Evolutionary conservation across 805 yeast species (phyloP).

Genomic region (Metschnikowia lachancei): DNA sequence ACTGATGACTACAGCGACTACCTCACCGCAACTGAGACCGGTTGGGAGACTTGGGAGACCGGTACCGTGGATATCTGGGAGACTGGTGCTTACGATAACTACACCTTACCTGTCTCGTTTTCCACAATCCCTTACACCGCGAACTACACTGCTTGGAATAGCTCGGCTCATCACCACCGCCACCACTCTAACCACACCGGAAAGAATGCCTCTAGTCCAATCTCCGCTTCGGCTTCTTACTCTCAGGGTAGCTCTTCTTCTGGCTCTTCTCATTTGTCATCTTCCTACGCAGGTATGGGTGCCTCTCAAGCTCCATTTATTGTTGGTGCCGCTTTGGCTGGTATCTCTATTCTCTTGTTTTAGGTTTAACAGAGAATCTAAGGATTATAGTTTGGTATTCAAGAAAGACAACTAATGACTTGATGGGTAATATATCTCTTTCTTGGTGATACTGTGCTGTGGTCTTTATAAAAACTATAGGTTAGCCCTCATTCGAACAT

Average conservation of each 20-base stretch:
- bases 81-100: background rate
- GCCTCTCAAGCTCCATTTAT: slow-evolving; percentile 9
- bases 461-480: no score
- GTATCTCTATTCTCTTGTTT: slow-evolving; percentile 15
- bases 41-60: background rate
- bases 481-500: no score
- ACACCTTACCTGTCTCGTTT: no score
- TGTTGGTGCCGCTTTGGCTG: slow-evolving; percentile 16
- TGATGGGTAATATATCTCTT: no score
- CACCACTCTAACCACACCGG: background rate
- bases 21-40: background rate
- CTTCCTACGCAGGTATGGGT: slow-evolving; percentile 10
- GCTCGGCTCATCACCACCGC: no score
- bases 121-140: no score
- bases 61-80: background rate
- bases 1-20: no score
- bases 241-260: slow-evolving; percentile 1
- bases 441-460: no score
- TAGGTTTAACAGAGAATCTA: background rate
- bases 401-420: no score
- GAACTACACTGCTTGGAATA: no score
- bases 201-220: background rate
- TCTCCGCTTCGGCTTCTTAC: background rate
- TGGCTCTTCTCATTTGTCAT: background rate
- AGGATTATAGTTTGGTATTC: no score